Base-by-base conservation (phyloP, 139 green algal genomes). In the Tetradesmus lagerheimii region DNA sequence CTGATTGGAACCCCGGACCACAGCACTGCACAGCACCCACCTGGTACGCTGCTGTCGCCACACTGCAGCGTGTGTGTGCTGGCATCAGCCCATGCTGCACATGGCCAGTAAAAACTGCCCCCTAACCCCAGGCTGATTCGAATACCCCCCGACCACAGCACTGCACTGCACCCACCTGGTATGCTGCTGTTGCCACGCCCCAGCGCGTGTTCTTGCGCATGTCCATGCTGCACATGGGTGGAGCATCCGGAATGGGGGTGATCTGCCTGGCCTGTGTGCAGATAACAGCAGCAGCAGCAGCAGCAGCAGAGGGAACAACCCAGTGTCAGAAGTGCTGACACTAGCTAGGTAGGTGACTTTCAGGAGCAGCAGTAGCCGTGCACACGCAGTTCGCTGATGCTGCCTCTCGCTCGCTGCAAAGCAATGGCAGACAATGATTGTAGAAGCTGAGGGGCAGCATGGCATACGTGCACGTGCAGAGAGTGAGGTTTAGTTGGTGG, bases 11-110 rank as follows among this genome's bases (percentile, higher is more conserved):
- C 47, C 18, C 47, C 47, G 12, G 18, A 14, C 47, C 47, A 2
- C 57, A 71, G 4, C n/a, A 18, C 57, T n/a, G n/a, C 57, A 71
- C 23, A 57, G 16, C 38, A 83, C 77, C 43, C n/a, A 91, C 88
- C 57, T 93, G 90, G 39, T 93, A 93, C 0, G 86, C 50, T 37
- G 90, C 86, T 41, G 82, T 88, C 25, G 91, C 91, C 9, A 82
- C 75, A 45, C 91, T 87, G 74, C 74, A 93, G 43, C 11, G 18
- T 8, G 16, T 89, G 27, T 57, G 45, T 27, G 31, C 35, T 39
- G 41, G 47, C 27, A 87, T 31, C 45, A 57, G 3, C 50, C 41
- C 50, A 57, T 0, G 14, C 20, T 77, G 81, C 81, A 87, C 81
- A n/a, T 31, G 23, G 14, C 11, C 45, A 57, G 45, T 12, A 9